Evolutionary conservation across 768 basidiomycete species (phyloP).

Genomic region (Boletus vermiculosoides): DNA sequence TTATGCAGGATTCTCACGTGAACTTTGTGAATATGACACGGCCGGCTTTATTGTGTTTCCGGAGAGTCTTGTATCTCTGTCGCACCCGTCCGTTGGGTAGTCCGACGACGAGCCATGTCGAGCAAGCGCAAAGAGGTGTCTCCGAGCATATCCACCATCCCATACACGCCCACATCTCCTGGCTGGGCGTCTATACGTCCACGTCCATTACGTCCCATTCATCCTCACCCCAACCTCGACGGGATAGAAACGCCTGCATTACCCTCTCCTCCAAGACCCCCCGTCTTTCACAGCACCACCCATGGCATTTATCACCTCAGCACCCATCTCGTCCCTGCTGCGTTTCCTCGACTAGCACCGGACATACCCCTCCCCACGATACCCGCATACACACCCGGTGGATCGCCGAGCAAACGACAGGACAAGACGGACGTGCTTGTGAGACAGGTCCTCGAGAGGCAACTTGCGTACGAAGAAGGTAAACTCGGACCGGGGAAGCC

Average conservation of each 20-base stretch:
- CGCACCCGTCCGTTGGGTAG: background rate
- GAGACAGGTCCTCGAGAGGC: conserved; percentile 21
- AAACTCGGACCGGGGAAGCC: conserved; percentile 8
- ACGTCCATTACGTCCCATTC: conserved; percentile 19
- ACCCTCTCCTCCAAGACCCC: conserved; percentile 20
- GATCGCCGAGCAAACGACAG: conserved; percentile 9
- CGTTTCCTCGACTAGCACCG: conserved; percentile 25
- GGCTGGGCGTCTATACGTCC: conserved; percentile 24
- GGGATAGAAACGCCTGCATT: conserved; percentile 11
- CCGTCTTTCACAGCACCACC: conserved; percentile 19
- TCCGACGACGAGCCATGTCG: background rate
- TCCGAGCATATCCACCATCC: conserved; percentile 16
- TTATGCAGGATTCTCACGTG: no score
- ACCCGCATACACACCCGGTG: conserved; percentile 12
- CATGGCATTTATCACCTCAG: conserved; percentile 23
- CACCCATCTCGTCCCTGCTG: conserved; percentile 32
- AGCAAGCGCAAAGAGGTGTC: background rate
- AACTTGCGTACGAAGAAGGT: conserved; percentile 14
- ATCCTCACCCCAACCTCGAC: conserved; percentile 12
- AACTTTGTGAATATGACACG: background rate
- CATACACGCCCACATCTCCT: conserved; percentile 15
- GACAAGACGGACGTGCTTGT: conserved; percentile 8
- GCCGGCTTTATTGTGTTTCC: background rate
- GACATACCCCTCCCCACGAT: conserved; percentile 23
- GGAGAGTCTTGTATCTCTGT: background rate